Percentiles rank a stretch among this genome's conserved stretches.
phyloP scores from a whole-genome alignment of 345 rosid genomes.

The Eucalyptus coolabah region DNA sequence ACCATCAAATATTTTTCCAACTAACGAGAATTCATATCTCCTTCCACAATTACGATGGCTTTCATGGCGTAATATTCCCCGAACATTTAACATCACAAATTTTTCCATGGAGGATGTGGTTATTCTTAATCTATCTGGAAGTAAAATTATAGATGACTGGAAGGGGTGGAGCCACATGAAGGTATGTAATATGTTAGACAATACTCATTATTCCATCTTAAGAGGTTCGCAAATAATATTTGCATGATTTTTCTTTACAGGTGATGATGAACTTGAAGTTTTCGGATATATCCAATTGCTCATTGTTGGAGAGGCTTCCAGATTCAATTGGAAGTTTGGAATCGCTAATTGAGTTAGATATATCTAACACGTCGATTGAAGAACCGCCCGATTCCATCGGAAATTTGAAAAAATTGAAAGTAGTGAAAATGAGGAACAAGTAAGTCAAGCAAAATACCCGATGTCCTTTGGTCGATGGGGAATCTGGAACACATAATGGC shows the following conservation, averaged over 20 bases:
- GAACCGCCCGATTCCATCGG: too few relatives aligned
- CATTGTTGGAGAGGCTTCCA: too few relatives aligned
- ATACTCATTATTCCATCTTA: fast-evolving
- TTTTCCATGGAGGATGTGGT: fast-evolving
- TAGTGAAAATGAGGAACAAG: too few relatives aligned
- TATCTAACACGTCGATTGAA: fast-evolving
- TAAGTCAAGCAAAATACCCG: too few relatives aligned
- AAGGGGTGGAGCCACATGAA: too few relatives aligned
- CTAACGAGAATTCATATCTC: too few relatives aligned
- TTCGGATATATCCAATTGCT: fast-evolving
- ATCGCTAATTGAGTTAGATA: fast-evolving
- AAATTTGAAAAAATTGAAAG: too few relatives aligned
- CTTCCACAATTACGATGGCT: too few relatives aligned
- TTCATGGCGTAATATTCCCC: fast-evolving
- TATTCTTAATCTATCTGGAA: fast-evolving
- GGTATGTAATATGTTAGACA: fast-evolving
- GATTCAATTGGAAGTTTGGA: too few relatives aligned
- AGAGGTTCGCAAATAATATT: fast-evolving
- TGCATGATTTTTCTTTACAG: too few relatives aligned
- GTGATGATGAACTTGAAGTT: too few relatives aligned
- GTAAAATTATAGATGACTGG: fast-evolving
- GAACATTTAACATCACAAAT: fast-evolving
- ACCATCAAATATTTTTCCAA: fast-evolving
- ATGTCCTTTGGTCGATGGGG: too few relatives aligned
- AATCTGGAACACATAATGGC: fast-evolving